Evolutionary conservation across 768 basidiomycete genomes (phyloP), one percentile per base, ranked within the genome.

Genomic region (Lyophyllum shimeji): DNA sequence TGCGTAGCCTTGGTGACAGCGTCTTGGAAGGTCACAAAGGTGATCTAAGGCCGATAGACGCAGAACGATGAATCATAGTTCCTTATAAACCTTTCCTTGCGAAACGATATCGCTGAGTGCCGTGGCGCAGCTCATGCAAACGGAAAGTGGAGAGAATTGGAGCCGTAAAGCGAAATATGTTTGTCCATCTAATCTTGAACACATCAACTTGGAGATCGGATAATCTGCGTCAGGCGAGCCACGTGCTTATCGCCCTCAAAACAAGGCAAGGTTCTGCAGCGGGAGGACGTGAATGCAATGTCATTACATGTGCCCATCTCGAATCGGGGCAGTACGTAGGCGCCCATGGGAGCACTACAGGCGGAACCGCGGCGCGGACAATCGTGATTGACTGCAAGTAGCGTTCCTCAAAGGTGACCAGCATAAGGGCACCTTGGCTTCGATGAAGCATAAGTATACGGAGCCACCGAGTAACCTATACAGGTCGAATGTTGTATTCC

Each of bases 401-500:
- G 37, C 9, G 39, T 50, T 40, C 21, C 29, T 8, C 27, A 39
- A 18, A 45, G n/a, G 24, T 44, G 27, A 42, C 9, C 15, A 37
- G 34, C 34, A 17, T 17, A 3, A 37, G 34, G 29, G 34, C 34
- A 37, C 34, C 15, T 17, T 11, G 15, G 34, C 34, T 6, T 37
- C 9, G 29, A 13, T 37, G 54, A 42, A 49, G 39, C 27, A 24
- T 44, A 29, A 29, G 29, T 34, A 23, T 18, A 37, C 21, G 33
- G 53, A 39, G 45, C 52, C 27, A 52, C 31, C 21, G 46, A 48
- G 12, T 13, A 39, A 11, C 27, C 50, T 62, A 67, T 23, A 84
- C 81, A 17, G 85, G 81, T 29, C 89, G 84, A 61, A 92, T 88
- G 58, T 83, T 84, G 68, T 90, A 85, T 52, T 93, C 88, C 63